Evolutionary conservation across 257 asterid species (phyloP).

Genomic region (Lycium ferocissimum): DNA sequence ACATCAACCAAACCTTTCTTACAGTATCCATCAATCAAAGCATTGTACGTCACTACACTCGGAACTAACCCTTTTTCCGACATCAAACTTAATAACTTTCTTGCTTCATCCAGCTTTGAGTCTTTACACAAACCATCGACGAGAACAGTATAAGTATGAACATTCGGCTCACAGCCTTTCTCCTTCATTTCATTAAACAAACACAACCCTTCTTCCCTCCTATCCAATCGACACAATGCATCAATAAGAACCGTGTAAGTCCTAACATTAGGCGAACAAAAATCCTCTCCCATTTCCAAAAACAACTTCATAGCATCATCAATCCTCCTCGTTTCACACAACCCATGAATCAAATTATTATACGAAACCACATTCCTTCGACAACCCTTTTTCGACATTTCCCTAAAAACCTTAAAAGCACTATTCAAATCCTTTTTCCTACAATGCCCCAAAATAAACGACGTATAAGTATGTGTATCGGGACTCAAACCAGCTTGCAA

Average conservation of each 20-base stretch:
- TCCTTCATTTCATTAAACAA: slow-evolving; percentile 72
- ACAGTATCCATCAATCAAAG: slow-evolving; percentile 73
- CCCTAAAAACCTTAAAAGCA: slow-evolving; percentile 52
- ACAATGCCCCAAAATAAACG: slow-evolving; percentile 78
- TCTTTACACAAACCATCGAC: slow-evolving; percentile 66
- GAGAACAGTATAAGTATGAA: slow-evolving; percentile 68
- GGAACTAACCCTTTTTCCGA: slow-evolving; percentile 57
- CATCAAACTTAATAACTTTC: slow-evolving; percentile 52
- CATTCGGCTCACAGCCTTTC: slow-evolving; percentile 72
- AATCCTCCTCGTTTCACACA: slow-evolving; percentile 63
- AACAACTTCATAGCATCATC: slow-evolving; percentile 61
- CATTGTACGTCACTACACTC: slow-evolving; percentile 67
- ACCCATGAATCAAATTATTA: slow-evolving; percentile 70
- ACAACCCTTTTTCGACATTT: slow-evolving; percentile 65
- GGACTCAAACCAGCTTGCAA: slow-evolving; percentile 69
- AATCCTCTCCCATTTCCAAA: slow-evolving; percentile 61
- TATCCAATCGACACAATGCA: slow-evolving; percentile 58
- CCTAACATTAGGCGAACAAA: slow-evolving; percentile 64
- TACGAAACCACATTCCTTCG: slow-evolving; percentile 72
- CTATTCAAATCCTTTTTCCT: slow-evolving; percentile 62
- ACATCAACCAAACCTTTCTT: slow-evolving; percentile 59
- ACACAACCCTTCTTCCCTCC: slow-evolving; percentile 63
- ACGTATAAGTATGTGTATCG: slow-evolving; percentile 73
- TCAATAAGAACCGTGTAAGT: slow-evolving; percentile 73
- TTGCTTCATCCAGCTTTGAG: slow-evolving; percentile 58